A percentile compares a stretch with the other conserved stretches of the same genome.
phyloP scores from a whole-genome alignment of 257 asterid genomes.

The Salvia hispanica region DNA sequence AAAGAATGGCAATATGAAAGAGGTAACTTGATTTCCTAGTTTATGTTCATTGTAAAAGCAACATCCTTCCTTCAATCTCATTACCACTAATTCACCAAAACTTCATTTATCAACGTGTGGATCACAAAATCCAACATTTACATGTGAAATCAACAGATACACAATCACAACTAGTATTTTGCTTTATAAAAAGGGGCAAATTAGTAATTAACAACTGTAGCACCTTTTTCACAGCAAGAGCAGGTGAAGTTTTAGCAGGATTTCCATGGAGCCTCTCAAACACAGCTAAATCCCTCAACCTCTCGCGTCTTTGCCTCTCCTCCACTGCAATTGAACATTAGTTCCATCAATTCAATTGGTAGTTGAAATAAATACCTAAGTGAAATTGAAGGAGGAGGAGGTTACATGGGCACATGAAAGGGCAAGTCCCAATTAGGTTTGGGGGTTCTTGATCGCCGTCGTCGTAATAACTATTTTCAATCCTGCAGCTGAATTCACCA shows the following conservation, averaged over 20 bases:
- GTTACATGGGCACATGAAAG: slow-evolving; percentile 84
- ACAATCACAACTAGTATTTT: neutral
- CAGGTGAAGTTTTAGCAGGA: slow-evolving; percentile 71
- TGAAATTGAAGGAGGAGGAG: neutral
- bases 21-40: neutral
- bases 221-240: slow-evolving; percentile 93
- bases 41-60: neutral
- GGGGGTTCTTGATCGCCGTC: slow-evolving; percentile 42
- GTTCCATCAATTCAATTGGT: slow-evolving; percentile 17
- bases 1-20: neutral
- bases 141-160: slow-evolving; percentile 14
- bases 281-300: slow-evolving; percentile 84
- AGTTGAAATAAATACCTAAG: neutral
- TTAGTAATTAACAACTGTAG: neutral
- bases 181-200: neutral
- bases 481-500: slow-evolving; percentile 17
- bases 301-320: slow-evolving; percentile 80
- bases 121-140: neutral
- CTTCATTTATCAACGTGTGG: neutral
- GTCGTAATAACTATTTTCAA: slow-evolving; percentile 20
- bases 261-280: slow-evolving; percentile 88
- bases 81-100: slow-evolving; percentile 1
- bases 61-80: slow-evolving; percentile 12
- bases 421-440: slow-evolving; percentile 72
- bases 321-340: slow-evolving; percentile 53